Base-by-base conservation (phyloP, 2,329 filamentous ascomycete species). In the Arachnomyces sp. region DNA sequence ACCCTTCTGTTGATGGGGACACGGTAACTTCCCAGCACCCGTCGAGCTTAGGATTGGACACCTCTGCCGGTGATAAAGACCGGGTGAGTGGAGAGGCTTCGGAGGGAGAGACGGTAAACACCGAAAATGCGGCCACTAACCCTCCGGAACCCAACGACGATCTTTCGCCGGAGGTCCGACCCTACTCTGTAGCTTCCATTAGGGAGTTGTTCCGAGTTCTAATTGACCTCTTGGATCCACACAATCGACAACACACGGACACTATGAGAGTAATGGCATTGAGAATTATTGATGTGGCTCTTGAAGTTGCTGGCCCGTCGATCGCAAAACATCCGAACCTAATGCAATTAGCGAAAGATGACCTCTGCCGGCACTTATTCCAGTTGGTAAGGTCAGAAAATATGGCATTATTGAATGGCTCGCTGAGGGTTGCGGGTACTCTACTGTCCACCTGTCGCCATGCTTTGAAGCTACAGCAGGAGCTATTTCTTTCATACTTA, bases 261-360 rank as follows among this genome's bases (percentile, higher is more conserved):
- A 83, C 86, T 1, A 92, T 96, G 83, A 80, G 90, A 52, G 87
- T 98, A 31, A 98, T 98, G 89, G 92, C 92, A 13, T 68, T 98
- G 49, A 80, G 92, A 32, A 96, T 98, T 48, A 92, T 98, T 40
- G 92, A 98, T 60, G 92, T 98, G 33, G 92, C 92, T 2, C 75
- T 98, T 15, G 92, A 98, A 64, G 90, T 98, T 43, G 88, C 92
- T 2, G 92, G 92, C 0, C 90, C 92, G 3, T 94, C 89, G 6
- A 95, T 98, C 57, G 86, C 89, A 36, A 84, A 85, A 47, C 92
- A 98, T 59, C 89, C 90, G 4, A 86, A 84, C 43, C 69, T 98
- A 38, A 89, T 90, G 8, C 79, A 77, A 3, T 76, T 98, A 41
- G 92, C 92, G 1, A 88, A 95, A 60, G 90, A 98, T 61, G 86